Evolutionary conservation across 495 filamentous ascomycete species (phyloP).

Genomic region (Penicillium malachiteum): DNA sequence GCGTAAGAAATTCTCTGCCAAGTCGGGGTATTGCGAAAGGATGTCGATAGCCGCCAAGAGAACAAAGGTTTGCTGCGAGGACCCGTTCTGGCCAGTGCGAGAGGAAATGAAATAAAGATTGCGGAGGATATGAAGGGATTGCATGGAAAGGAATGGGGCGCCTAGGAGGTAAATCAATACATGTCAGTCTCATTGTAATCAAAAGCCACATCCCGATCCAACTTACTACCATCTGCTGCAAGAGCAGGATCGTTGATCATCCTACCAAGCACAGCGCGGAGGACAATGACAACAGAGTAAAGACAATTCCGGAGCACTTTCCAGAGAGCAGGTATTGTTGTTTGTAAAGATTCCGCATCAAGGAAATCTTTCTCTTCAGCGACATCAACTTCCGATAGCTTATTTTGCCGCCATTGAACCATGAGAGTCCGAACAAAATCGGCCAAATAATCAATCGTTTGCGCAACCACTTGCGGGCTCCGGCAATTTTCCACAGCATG

Average conservation of each 20-base stretch:
- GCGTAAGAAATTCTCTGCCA: constrained; percentile 68
- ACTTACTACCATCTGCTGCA: constrained; percentile 55
- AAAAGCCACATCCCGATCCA: not conserved
- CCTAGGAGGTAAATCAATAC: constrained; percentile 22
- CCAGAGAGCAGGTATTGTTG: constrained; percentile 78
- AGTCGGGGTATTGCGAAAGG: constrained; percentile 67
- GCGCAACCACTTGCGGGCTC: constrained; percentile 60
- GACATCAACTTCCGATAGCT: constrained; percentile 77
- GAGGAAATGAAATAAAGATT: constrained; percentile 87
- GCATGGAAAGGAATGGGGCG: constrained; percentile 70
- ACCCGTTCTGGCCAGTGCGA: constrained; percentile 67
- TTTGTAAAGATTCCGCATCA: constrained; percentile 64
- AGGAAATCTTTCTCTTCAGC: constrained; percentile 71
- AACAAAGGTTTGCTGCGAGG: constrained; percentile 81
- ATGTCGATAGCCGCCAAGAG: constrained; percentile 88
- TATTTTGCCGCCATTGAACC: constrained; percentile 81
- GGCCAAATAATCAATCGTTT: constrained; percentile 67
- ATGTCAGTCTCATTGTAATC: not conserved
- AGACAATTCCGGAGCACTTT: constrained; percentile 75
- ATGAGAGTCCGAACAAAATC: constrained; percentile 69
- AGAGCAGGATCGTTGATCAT: constrained; percentile 56
- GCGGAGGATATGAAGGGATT: constrained; percentile 75
- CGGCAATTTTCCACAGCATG: constrained; percentile 67
- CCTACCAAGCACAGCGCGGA: constrained; percentile 71
- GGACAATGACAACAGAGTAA: constrained; percentile 73